These are phyloP conservation scores for Aplosporella prunicola DNA, from an alignment of 2,329 filamentous ascomycete species.

Conservation along the genomic window DNA sequence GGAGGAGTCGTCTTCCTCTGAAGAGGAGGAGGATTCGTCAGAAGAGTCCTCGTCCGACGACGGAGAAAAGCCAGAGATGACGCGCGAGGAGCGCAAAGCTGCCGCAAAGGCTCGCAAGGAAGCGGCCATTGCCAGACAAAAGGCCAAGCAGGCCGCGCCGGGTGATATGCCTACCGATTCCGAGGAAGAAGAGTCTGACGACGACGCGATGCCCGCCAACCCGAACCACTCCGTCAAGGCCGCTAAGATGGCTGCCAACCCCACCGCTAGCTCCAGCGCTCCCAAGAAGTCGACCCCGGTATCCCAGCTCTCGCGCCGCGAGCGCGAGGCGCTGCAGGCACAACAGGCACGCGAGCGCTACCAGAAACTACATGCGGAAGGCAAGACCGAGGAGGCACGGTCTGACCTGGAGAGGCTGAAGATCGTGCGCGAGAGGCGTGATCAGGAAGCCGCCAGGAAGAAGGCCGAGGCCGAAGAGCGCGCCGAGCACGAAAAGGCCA, in stretches of 20 bases:
- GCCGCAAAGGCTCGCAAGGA: conserved; percentile 86
- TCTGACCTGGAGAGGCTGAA: conserved; percentile 76
- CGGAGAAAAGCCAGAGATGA: conserved; percentile 44
- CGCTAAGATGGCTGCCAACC: conserved; percentile 59
- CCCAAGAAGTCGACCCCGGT: conserved; percentile 40
- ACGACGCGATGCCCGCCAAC: conserved; percentile 65
- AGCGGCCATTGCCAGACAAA: conserved; percentile 71
- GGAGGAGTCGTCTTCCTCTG: conserved; percentile 27
- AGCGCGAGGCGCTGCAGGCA: conserved; percentile 74
- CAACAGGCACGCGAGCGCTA: conserved; percentile 84
- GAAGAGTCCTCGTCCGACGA: conserved; percentile 35
- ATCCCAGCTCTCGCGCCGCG: conserved; percentile 54
- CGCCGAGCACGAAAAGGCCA: conserved; percentile 47
- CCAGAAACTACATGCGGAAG: conserved; percentile 82
- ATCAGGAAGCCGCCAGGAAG: conserved; percentile 72
- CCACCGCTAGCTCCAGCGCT: conserved; percentile 47
- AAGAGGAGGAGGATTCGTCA: conserved; percentile 35
- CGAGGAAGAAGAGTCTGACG: conserved; percentile 50
- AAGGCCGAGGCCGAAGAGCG: conserved; percentile 52
- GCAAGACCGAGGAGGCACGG: conserved; percentile 93
- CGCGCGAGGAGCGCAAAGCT: conserved; percentile 79
- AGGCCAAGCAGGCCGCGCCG: conserved; percentile 61
- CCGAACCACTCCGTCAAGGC: conserved; percentile 70
- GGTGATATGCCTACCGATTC: conserved; percentile 71
- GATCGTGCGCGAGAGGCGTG: conserved; percentile 76